Evolutionary conservation across 768 basidiomycete genomes (phyloP).

Genomic region (Pisolithus orientalis): DNA sequence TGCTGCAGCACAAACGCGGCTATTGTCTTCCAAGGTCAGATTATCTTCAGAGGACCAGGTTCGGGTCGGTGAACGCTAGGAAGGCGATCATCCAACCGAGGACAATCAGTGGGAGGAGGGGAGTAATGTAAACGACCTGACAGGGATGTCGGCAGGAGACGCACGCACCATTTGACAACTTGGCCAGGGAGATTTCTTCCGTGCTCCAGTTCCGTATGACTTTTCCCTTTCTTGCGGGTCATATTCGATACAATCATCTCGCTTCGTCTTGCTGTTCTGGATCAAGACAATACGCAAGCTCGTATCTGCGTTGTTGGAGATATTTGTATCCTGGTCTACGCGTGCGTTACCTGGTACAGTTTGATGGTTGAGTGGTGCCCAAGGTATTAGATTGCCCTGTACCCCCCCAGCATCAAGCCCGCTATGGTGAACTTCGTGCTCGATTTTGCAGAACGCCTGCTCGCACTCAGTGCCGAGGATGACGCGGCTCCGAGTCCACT

Average conservation of each 20-base stretch:
- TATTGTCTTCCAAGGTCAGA: conserved; percentile 26
- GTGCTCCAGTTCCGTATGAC: conserved; percentile 64
- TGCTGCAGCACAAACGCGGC: conserved; percentile 53
- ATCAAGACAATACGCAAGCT: conserved; percentile 84
- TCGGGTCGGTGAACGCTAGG: conserved; percentile 17
- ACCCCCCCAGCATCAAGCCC: conserved; percentile 79
- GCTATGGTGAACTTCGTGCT: conserved; percentile 74
- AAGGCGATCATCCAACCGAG: conserved; percentile 15
- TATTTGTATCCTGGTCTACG: conserved; percentile 74
- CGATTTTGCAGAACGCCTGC: conserved; percentile 74
- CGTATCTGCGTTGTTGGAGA: conserved; percentile 84
- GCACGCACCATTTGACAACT: conserved; percentile 68
- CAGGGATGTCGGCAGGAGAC: conserved; percentile 28
- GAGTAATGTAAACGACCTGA: conserved; percentile 27
- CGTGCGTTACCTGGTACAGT: conserved; percentile 60
- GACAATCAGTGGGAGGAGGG: conserved; percentile 34
- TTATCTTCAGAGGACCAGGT: neutral
- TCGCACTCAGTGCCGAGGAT: conserved; percentile 49
- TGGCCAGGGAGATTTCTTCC: conserved; percentile 89
- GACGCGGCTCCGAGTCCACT: conserved; percentile 43
- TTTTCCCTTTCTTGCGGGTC: conserved; percentile 63
- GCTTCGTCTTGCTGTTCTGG: conserved; percentile 70
- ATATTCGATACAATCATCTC: conserved; percentile 72
- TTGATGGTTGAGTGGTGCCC: conserved; percentile 62
- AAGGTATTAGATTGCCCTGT: conserved; percentile 79